Conservation (phyloP, 441 rosid species). For the Biscutella laevigata region DNA sequence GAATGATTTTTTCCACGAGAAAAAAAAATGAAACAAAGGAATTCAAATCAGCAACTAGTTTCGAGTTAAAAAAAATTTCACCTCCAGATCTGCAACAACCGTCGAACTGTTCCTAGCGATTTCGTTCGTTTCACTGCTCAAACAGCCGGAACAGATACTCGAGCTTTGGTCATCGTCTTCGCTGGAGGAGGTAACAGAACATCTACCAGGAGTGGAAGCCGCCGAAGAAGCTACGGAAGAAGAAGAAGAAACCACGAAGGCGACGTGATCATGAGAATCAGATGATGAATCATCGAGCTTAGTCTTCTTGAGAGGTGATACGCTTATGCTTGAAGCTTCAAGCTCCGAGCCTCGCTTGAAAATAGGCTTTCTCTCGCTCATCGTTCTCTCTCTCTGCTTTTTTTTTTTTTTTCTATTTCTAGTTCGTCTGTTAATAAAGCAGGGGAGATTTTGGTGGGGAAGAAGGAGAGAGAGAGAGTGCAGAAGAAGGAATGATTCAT, state of each 20-base stretch:
- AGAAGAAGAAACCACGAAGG: slow-evolving; percentile 14
- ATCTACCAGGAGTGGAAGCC: slow-evolving; percentile 11
- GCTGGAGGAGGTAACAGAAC: slow-evolving; percentile 7
- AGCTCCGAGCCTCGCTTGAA: slow-evolving; percentile 29
- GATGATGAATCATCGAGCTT: slow-evolving; percentile 27
- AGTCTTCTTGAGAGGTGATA: slow-evolving; percentile 26
- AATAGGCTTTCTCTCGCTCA: slow-evolving; percentile 30
- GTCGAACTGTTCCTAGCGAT: slow-evolving; percentile 24
- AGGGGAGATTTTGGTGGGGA: slow-evolving; percentile 22
- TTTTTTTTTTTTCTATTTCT: slow-evolving; percentile 22
- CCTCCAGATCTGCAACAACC: slow-evolving; percentile 48
- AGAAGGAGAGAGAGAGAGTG: background rate
- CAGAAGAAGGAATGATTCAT: background rate
- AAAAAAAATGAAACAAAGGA: too few relatives aligned
- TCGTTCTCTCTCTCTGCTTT: slow-evolving; percentile 10
- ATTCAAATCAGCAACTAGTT: background rate
- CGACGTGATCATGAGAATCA: slow-evolving; percentile 8
- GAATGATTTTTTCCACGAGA: too few relatives aligned
- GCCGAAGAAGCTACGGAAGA: background rate
- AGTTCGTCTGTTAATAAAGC: slow-evolving; percentile 16
- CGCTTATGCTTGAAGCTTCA: slow-evolving; percentile 28
- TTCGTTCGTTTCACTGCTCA: slow-evolving; percentile 28
- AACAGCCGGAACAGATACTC: slow-evolving; percentile 28
- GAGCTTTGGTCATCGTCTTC: slow-evolving; percentile 19
- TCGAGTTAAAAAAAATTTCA: slow-evolving; percentile 13